Conservation (phyloP, 352 stramenopile genomes). For the Phytopythium sindhum region DNA sequence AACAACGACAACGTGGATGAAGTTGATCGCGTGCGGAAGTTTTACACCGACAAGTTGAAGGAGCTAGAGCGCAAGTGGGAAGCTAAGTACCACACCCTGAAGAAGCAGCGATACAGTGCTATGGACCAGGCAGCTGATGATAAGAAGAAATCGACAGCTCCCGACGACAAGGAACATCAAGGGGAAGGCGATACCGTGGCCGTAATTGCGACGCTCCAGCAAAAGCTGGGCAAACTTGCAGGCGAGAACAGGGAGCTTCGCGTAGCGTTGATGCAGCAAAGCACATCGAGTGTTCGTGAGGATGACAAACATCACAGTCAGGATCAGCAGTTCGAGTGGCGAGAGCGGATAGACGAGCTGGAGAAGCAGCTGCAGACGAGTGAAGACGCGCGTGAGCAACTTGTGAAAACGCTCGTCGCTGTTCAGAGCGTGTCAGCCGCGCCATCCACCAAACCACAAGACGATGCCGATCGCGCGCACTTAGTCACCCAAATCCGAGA, state of each 20-base stretch:
- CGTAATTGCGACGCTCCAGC: not conserved
- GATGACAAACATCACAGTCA: not conserved
- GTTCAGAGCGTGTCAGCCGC: conserved; percentile 26
- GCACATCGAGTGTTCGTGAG: not conserved
- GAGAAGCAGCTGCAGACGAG: conserved; percentile 56
- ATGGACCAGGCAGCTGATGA: too few relatives aligned
- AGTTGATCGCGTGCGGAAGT: conserved; percentile 43
- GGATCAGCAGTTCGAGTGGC: conserved; percentile 7
- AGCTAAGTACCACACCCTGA: conserved; percentile 53
- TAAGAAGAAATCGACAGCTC: not conserved
- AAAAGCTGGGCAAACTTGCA: not conserved
- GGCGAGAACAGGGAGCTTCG: not conserved
- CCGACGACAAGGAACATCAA: conserved; percentile 8
- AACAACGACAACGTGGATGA: conserved; percentile 30
- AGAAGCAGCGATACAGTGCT: conserved; percentile 36
- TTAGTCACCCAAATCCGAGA: not conserved
- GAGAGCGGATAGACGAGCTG: conserved; percentile 21
- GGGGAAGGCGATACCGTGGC: not conserved
- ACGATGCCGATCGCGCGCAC: not conserved
- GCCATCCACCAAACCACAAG: not conserved
- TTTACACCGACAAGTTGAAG: conserved; percentile 76
- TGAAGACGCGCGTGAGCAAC: conserved; percentile 54
- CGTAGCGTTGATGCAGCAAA: not conserved
- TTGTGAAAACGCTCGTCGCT: conserved; percentile 53
- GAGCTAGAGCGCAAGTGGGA: conserved; percentile 75